Base-by-base conservation (phyloP, 1,284 basidiomycete genomes). In the Ganoderma lucidum region DNA sequence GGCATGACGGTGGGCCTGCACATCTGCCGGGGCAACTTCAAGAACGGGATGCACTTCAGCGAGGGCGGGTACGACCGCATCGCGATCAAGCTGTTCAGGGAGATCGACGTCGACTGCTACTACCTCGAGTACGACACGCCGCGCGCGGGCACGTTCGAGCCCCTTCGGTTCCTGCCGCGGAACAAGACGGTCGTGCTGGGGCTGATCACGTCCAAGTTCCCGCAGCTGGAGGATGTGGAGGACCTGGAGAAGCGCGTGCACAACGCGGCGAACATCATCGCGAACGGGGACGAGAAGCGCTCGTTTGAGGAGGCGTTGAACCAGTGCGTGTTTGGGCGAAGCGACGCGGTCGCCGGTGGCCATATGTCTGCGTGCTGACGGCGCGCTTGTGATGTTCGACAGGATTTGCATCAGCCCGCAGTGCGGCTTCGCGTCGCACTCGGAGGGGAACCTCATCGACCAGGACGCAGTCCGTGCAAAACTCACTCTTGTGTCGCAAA, bases 51-150 rank as follows among this genome's bases (percentile, higher is more conserved):
- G 17, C 88, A 93, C 76, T 94, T 93, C 80, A 84, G 85, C 35
- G 90, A 93, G 77, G 92, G 93, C 6, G 87, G 90, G 0, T 96
- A 95, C 77, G 89, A 87, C 77, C 86, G 84, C 48, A 94, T 96
- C 76, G 91, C 93, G 14, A 79, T 83, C 73, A 92, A 89, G 80
- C 81, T 94, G n/a, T 93, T 94, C 85, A 87, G 86, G 73, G 81
- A 87, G 64, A 83, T 95, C 68, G 87, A 93, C 76, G 91, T 93
- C n/a, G 90, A 94, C 75, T 85, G 84, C 60, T 94, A 91, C 79
- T 95, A 93, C 78, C 84, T 92, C 60, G 93, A 95, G 81, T 95
- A 93, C 79, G 94, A 96, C 77, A 91, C 91, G 19, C 85, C 87
- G 66, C 89, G 92, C 35, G 88, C 93, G 0, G 92, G 92, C 60